A percentile compares a stretch with the other conserved stretches of the same genome.
These are phyloP conservation scores for Hemerocallis citrina DNA, from an alignment of 106 monocot genomes.

Conservation along the genomic window DNA sequence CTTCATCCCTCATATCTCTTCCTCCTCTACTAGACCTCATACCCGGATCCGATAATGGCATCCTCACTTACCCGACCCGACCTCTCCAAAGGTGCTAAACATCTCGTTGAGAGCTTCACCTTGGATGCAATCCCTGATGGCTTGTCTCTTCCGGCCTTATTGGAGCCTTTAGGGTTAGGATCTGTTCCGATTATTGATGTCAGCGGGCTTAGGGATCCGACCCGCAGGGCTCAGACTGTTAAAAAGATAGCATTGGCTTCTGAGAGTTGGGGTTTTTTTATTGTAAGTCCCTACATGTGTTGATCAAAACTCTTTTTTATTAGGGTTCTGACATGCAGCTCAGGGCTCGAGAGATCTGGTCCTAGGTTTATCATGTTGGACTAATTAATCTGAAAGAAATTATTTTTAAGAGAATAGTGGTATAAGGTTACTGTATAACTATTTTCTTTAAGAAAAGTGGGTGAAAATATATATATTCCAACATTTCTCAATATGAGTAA, in stretches of 20 bases:
- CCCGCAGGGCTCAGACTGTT: background rate
- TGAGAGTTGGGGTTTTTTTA: background rate
- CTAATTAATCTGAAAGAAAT: too few species aligned
- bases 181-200: background rate
- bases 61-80: background rate
- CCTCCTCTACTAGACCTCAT: background rate
- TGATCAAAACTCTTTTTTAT: background rate
- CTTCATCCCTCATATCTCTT: background rate
- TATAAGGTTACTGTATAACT: too few species aligned
- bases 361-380: too few species aligned
- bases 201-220: background rate
- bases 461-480: too few species aligned
- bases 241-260: background rate
- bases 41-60: background rate
- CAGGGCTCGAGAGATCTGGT: too few species aligned
- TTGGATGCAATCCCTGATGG: background rate
- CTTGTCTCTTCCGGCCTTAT: background rate
- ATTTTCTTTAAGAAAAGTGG: too few species aligned
- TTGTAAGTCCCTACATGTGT: background rate
- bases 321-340: too few species aligned
- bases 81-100: background rate
- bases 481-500: too few species aligned
- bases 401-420: background rate
- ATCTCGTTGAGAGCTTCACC: background rate
- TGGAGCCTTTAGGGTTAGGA: background rate